A percentile compares a stretch with the other conserved stretches of the same genome.
Evolutionary conservation across 2,329 filamentous ascomycete genomes (phyloP).

Genomic region (Penicillium polonicum): DNA sequence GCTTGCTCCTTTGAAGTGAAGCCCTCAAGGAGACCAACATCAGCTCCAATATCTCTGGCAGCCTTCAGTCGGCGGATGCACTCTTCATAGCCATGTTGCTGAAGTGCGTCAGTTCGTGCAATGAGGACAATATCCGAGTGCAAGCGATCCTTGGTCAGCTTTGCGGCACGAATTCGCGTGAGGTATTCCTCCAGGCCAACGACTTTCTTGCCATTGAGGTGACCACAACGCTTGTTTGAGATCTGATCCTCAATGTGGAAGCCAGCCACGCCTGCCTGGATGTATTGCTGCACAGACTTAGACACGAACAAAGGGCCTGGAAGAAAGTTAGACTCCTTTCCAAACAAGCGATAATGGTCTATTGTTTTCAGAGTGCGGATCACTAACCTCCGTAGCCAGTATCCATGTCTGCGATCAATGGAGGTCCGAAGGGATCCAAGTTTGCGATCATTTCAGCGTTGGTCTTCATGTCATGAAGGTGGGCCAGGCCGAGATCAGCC

Average conservation of each 20-base stretch:
- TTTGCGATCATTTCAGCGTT: conserved; percentile 66
- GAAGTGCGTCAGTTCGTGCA: conserved; percentile 43
- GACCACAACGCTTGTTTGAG: conserved; percentile 43
- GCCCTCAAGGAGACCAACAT: conserved; percentile 44
- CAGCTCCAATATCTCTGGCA: conserved; percentile 40
- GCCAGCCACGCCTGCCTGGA: conserved; percentile 54
- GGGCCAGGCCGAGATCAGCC: conserved; percentile 63
- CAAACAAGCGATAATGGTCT: not conserved
- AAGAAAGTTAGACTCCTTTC: conserved; percentile 27
- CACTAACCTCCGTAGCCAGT: conserved; percentile 51
- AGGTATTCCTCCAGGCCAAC: conserved; percentile 37
- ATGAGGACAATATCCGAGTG: conserved; percentile 46
- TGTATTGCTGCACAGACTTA: conserved; percentile 51
- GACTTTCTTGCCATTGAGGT: conserved; percentile 42
- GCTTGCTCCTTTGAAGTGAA: conserved; percentile 41
- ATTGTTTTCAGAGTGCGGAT: too few species aligned
- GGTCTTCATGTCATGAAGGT: conserved; percentile 61
- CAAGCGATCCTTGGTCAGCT: conserved; percentile 33
- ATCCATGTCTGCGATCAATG: conserved; percentile 60
- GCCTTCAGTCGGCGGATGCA: conserved; percentile 40
- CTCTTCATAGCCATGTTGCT: conserved; percentile 43
- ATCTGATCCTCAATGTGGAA: conserved; percentile 60
- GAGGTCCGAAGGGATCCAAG: conserved; percentile 52
- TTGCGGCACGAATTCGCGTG: conserved; percentile 39
- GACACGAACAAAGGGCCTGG: conserved; percentile 47